phyloP scores from a whole-genome alignment of 2,329 filamentous ascomycete genomes.

The Talaromyces albobiverticillius region DNA sequence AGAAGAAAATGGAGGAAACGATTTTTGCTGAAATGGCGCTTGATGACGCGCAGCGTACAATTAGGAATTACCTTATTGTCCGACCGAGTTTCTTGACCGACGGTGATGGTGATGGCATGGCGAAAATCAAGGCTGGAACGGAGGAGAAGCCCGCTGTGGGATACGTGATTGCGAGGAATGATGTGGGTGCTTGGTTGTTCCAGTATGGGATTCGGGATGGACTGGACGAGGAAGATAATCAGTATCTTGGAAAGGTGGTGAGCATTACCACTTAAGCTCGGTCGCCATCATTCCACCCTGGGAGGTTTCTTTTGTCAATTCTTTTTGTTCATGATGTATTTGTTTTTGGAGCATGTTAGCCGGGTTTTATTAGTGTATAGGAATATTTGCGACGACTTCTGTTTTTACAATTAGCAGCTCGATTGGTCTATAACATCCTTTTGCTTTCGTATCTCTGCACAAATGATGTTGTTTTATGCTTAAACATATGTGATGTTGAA shows the following conservation, averaged over 20 bases:
- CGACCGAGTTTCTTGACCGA: constrained; percentile 26
- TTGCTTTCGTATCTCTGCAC: no score
- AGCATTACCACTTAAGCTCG: neutral
- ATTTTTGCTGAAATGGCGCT: neutral
- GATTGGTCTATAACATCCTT: no score
- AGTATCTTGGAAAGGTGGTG: neutral
- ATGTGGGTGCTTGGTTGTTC: constrained; percentile 30
- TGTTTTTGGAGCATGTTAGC: no score
- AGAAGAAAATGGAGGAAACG: constrained; percentile 20
- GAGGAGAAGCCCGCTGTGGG: constrained; percentile 26
- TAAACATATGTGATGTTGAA: no score
- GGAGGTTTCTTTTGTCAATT: no score
- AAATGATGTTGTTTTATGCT: no score
- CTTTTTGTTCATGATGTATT: no score
- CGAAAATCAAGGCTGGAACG: constrained; percentile 22
- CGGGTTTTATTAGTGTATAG: no score
- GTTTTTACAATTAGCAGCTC: no score
- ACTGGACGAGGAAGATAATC: neutral
- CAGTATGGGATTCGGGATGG: constrained; percentile 21
- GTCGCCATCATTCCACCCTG: no score
- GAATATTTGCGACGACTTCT: no score
- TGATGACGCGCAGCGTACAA: constrained; percentile 14
- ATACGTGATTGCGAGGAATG: constrained; percentile 26
- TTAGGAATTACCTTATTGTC: constrained; percentile 23
- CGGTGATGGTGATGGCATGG: constrained; percentile 20